Conservation (phyloP, 148 eudicot species). For the Chenopodium suecicum region DNA sequence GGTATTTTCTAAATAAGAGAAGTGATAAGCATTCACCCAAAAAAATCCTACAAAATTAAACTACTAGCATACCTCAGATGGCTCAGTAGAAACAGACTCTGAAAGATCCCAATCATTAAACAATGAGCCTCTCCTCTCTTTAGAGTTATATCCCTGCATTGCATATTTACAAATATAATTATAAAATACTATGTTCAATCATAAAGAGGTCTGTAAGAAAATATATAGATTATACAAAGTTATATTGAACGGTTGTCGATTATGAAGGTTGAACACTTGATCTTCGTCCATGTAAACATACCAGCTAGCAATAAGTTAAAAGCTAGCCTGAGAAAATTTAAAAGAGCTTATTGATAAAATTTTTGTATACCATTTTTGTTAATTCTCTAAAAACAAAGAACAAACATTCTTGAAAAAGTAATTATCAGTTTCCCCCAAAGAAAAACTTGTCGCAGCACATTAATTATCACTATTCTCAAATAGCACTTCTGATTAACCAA, state of each 20-base stretch:
- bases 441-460: neutral
- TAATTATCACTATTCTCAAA: neutral
- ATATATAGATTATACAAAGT: too few species aligned
- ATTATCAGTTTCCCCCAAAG: neutral
- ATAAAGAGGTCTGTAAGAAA: too few species aligned
- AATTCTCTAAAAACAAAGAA: neutral
- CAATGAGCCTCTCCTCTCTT: slow-evolving; percentile 66
- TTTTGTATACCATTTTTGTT: neutral
- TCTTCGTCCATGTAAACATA: neutral
- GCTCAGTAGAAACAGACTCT: slow-evolving; percentile 74
- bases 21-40: neutral
- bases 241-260: too few species aligned
- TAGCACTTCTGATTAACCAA: neutral
- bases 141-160: slow-evolving; percentile 86
- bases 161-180: neutral
- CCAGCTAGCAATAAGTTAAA: neutral
- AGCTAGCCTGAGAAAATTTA: neutral
- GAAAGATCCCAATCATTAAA: slow-evolving; percentile 96
- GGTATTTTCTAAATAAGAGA: neutral
- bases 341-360: neutral
- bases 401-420: neutral
- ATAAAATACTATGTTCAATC: neutral
- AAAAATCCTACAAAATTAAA: neutral
- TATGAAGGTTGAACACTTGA: too few species aligned
- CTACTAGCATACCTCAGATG: slow-evolving; percentile 54